A percentile compares a stretch with the other conserved stretches of the same genome.
Evolutionary conservation across 192 early-diverging fungal genomes (phyloP).

Genomic region (Backusella luteola): DNA sequence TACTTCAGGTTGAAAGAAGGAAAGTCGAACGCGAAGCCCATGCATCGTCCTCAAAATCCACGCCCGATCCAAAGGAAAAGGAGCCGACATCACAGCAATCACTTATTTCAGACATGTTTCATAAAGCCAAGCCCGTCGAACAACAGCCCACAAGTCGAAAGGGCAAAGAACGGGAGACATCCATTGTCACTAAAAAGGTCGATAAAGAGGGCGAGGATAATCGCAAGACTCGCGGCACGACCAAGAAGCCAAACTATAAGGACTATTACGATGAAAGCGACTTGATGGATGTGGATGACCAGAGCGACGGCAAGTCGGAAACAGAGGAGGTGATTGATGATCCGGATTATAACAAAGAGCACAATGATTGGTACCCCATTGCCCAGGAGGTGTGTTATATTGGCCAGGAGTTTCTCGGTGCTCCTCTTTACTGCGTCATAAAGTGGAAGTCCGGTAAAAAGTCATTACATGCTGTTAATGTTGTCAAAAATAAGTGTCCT

Average conservation of each 20-base stretch:
- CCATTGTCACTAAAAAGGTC: background rate
- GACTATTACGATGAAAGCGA: background rate
- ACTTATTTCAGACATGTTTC: background rate
- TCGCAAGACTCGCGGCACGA: background rate
- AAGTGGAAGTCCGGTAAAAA: background rate
- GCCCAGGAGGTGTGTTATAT: background rate
- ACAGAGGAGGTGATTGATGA: background rate
- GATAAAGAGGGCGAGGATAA: background rate
- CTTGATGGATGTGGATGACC: background rate
- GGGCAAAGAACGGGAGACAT: background rate
- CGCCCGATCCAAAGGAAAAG: background rate
- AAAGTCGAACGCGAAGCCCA: background rate
- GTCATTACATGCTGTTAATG: background rate
- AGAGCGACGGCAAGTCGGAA: background rate
- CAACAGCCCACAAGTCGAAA: background rate
- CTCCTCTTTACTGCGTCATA: background rate
- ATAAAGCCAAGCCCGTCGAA: background rate
- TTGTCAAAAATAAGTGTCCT: constrained; percentile 7
- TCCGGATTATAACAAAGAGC: background rate
- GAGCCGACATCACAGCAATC: background rate
- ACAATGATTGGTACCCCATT: background rate
- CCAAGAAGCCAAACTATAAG: background rate
- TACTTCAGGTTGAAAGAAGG: background rate
- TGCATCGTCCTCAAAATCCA: background rate
- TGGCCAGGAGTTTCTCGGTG: background rate